Percentiles rank a stretch among this genome's conserved stretches.
Evolutionary conservation across 1,139 yeast genomes (phyloP).

Genomic region (Geotrichum klebahnii): DNA sequence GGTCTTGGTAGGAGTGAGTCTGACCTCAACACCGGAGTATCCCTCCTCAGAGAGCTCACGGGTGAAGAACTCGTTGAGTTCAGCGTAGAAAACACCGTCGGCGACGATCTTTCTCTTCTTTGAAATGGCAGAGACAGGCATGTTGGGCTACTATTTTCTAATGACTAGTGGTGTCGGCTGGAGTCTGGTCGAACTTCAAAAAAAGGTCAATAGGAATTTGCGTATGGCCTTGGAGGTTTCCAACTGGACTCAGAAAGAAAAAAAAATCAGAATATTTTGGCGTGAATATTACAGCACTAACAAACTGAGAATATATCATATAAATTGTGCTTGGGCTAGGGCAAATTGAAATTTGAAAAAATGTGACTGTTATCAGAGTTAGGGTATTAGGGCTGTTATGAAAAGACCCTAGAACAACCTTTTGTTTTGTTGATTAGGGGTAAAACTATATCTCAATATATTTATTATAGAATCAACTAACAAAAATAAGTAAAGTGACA

Average conservation of each 20-base stretch:
- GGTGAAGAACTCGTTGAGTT: slow-evolving; percentile 99
- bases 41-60: slow-evolving; percentile 99
- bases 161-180: slow-evolving; percentile 11
- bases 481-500: no score
- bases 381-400: slow-evolving; percentile 1
- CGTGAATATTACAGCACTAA: slow-evolving; percentile 6
- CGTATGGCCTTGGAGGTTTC: neutral
- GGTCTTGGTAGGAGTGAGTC: slow-evolving; percentile 96
- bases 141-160: slow-evolving; percentile 13
- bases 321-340: neutral
- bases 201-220: slow-evolving; percentile 15
- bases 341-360: neutral
- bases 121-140: slow-evolving; percentile 33
- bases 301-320: neutral
- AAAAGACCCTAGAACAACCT: neutral
- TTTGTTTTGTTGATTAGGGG: no score
- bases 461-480: no score
- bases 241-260: slow-evolving; percentile 1
- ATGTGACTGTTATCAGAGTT: slow-evolving; percentile 4
- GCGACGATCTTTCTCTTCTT: slow-evolving; percentile 64
- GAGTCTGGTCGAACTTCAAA: slow-evolving; percentile 13
- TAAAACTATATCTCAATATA: no score
- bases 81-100: slow-evolving; percentile 99
- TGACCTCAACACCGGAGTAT: slow-evolving; percentile 99
- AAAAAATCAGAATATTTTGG: neutral